Percentiles rank a stretch among this genome's conserved stretches.
Conservation (phyloP, 257 asterid species). For the Scutellaria minor region DNA sequence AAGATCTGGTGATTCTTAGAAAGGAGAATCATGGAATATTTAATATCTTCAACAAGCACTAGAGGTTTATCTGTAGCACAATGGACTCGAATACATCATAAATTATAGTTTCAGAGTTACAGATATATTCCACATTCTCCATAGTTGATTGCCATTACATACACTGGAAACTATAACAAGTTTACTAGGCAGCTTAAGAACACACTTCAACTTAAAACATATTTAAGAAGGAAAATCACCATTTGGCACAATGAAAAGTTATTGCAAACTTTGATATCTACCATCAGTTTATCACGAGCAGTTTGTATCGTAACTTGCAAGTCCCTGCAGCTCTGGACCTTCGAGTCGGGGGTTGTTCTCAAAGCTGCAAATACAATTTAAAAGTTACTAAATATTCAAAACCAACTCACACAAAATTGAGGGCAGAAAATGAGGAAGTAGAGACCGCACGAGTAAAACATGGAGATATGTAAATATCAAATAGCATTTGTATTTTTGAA, state of each 20-base stretch:
- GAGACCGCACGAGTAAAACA: neutral
- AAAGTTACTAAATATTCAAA: slow-evolving; percentile 21
- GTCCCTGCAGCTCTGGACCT: slow-evolving; percentile 93
- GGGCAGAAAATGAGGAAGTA: neutral
- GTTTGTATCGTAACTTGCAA: slow-evolving; percentile 83
- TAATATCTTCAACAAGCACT: too few relatives aligned
- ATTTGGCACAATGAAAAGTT: slow-evolving; percentile 31
- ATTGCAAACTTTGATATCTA: slow-evolving; percentile 29
- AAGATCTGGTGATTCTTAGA: too few relatives aligned
- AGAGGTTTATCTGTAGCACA: too few relatives aligned
- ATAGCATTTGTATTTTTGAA: neutral
- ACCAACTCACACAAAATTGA: neutral
- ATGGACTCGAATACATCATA: slow-evolving; percentile 18
- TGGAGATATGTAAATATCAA: slow-evolving; percentile 11
- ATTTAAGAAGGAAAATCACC: slow-evolving; percentile 33
- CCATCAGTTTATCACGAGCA: slow-evolving; percentile 50
- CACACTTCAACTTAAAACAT: slow-evolving; percentile 40
- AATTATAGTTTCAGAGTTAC: slow-evolving; percentile 28
- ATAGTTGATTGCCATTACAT: slow-evolving; percentile 29
- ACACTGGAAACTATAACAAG: slow-evolving; percentile 37
- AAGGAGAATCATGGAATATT: too few relatives aligned
- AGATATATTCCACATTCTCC: slow-evolving; percentile 22
- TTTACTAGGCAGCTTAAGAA: slow-evolving; percentile 38
- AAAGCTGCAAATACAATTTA: slow-evolving; percentile 52
- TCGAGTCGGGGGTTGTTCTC: slow-evolving; percentile 84